Conservation (phyloP, 1,284 basidiomycete species). For the Baeospora myosura region DNA sequence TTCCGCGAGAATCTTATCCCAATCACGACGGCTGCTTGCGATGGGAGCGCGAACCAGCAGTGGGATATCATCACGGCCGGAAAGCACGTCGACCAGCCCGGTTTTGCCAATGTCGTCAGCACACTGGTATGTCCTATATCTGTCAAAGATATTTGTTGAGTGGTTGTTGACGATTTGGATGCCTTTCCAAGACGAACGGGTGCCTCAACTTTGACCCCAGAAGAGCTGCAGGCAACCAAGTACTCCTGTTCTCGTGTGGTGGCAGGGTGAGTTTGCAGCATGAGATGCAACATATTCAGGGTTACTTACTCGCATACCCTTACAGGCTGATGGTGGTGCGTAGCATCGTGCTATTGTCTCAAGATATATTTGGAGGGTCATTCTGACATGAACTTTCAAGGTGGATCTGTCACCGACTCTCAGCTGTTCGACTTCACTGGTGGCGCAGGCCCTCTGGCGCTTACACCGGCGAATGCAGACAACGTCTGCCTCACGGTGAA, state of each 20-base stretch:
- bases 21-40: conserved; percentile 10
- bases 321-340: conserved; percentile 19
- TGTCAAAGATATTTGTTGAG: conserved; percentile 26
- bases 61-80: conserved; percentile 15
- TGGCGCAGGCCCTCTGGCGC: conserved; percentile 4
- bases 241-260: conserved; percentile 20
- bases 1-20: conserved; percentile 15
- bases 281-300: too few species aligned
- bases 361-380: neutral
- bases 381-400: neutral
- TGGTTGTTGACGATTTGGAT: neutral
- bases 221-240: conserved; percentile 17
- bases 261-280: too few species aligned
- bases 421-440: conserved; percentile 19
- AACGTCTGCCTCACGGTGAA: conserved; percentile 14
- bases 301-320: too few species aligned
- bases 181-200: conserved; percentile 9
- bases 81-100: conserved; percentile 11
- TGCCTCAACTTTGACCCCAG: conserved; percentile 19
- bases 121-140: conserved; percentile 19
- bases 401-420: neutral
- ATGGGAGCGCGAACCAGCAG: conserved; percentile 13
- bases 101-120: conserved; percentile 13
- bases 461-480: conserved; percentile 8
- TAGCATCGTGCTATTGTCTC: neutral